phyloP scores from a whole-genome alignment of 2,329 filamentous ascomycete genomes.

The Paracamarosporium sp. region DNA sequence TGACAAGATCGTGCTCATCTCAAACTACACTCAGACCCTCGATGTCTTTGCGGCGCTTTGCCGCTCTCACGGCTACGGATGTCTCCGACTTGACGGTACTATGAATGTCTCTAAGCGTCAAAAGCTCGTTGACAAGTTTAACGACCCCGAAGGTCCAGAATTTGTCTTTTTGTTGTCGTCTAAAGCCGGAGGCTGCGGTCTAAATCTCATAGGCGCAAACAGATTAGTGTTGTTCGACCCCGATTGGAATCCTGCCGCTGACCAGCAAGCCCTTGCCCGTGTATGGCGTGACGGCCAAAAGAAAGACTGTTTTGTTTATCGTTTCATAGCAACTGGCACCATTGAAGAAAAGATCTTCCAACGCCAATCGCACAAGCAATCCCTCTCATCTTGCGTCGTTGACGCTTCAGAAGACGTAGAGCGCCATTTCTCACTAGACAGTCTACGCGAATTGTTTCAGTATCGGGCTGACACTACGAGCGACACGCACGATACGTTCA shows the following conservation, averaged over 20 bases:
- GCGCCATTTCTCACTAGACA: slow-evolving; percentile 92
- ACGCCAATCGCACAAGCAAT: slow-evolving; percentile 97
- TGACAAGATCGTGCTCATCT: slow-evolving; percentile 98
- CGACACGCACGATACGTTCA: slow-evolving; percentile 98
- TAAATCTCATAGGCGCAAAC: slow-evolving; percentile 95
- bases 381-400: slow-evolving; percentile 92
- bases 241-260: slow-evolving; percentile 93
- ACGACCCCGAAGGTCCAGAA: slow-evolving; percentile 86
- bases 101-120: slow-evolving; percentile 98
- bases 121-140: slow-evolving; percentile 97
- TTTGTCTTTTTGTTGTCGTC: slow-evolving; percentile 96
- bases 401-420: slow-evolving; percentile 97
- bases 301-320: slow-evolving; percentile 99
- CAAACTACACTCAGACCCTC: slow-evolving; percentile 95
- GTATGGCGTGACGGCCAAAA: slow-evolving; percentile 99
- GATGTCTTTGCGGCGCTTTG: slow-evolving; percentile 94
- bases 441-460: slow-evolving; percentile 90
- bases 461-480: slow-evolving; percentile 84
- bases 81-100: slow-evolving; percentile 87
- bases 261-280: slow-evolving; percentile 94
- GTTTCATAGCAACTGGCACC: slow-evolving; percentile 97
- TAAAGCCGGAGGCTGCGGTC: slow-evolving; percentile 94
- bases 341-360: slow-evolving; percentile 99
- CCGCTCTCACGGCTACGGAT: slow-evolving; percentile 82
- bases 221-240: slow-evolving; percentile 95